phyloP scores from a whole-genome alignment of 2,329 filamentous ascomycete genomes.

The Trichocomaceae sp. region DNA sequence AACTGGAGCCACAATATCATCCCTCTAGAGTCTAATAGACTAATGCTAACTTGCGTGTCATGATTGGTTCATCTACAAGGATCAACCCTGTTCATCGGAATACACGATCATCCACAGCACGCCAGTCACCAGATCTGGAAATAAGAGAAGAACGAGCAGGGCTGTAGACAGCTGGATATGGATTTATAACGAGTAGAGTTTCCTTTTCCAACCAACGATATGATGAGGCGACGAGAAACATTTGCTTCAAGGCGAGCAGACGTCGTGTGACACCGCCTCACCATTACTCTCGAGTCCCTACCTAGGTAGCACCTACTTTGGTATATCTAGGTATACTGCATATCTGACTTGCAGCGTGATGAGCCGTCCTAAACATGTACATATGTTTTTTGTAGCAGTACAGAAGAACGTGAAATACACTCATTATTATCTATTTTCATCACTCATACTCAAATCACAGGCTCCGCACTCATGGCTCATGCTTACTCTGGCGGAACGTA shows the following conservation, averaged over 20 bases:
- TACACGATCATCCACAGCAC: not conserved
- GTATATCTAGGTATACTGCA: not conserved
- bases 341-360: not conserved
- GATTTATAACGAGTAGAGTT: no score
- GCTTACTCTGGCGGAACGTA: constrained; percentile 37
- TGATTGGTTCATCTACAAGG: not conserved
- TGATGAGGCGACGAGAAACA: no score
- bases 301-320: not conserved
- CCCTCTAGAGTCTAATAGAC: not conserved
- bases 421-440: constrained; percentile 14
- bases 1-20: not conserved
- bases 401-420: not conserved
- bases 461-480: not conserved
- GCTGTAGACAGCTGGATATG: not conserved
- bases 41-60: no score
- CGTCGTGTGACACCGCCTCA: not conserved
- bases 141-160: not conserved
- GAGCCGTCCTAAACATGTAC: not conserved
- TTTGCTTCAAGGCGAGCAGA: not conserved
- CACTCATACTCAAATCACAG: constrained; percentile 5
- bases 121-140: not conserved
- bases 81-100: not conserved
- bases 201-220: no score
- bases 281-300: not conserved
- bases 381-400: not conserved